Conservation (phyloP, 306 rosid genomes). For the Vigna trinervia region DNA sequence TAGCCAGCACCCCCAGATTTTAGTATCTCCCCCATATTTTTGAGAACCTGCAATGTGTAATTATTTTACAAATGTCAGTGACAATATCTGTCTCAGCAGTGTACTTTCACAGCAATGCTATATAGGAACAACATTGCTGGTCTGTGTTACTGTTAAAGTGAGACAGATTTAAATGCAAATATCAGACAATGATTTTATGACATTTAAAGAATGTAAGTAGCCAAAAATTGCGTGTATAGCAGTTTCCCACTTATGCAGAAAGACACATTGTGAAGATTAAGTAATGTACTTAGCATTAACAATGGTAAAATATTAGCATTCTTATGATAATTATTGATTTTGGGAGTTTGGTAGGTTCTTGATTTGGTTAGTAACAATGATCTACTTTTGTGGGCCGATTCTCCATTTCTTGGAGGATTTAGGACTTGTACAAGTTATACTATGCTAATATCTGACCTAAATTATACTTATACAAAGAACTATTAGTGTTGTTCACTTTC, state of each 20-base stretch:
- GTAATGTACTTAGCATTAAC: slow-evolving; percentile 1
- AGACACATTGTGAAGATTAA: background rate
- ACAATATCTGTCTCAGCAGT: background rate
- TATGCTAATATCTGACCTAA: too few species aligned
- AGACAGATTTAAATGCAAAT: background rate
- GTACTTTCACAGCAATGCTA: slow-evolving; percentile 6
- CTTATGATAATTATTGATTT: background rate
- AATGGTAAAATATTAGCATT: background rate
- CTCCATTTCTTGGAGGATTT: too few species aligned
- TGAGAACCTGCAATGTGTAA: slow-evolving; percentile 64
- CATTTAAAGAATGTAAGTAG: background rate
- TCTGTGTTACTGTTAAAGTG: background rate
- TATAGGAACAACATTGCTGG: background rate
- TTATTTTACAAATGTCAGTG: slow-evolving; percentile 17
- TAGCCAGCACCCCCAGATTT: slow-evolving; percentile 81
- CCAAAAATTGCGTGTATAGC: background rate
- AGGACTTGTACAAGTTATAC: too few species aligned
- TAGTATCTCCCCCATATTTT: slow-evolving; percentile 94
- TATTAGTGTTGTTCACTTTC: too few species aligned
- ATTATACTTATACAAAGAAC: too few species aligned
- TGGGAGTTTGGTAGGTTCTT: background rate
- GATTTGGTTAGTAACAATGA: too few species aligned
- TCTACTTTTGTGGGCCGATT: too few species aligned
- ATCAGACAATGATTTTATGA: slow-evolving; percentile 20
- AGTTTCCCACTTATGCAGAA: slow-evolving; percentile 14